Evolutionary conservation across 768 basidiomycete genomes (phyloP).

Genomic region (Rhodotorula paludigena): DNA sequence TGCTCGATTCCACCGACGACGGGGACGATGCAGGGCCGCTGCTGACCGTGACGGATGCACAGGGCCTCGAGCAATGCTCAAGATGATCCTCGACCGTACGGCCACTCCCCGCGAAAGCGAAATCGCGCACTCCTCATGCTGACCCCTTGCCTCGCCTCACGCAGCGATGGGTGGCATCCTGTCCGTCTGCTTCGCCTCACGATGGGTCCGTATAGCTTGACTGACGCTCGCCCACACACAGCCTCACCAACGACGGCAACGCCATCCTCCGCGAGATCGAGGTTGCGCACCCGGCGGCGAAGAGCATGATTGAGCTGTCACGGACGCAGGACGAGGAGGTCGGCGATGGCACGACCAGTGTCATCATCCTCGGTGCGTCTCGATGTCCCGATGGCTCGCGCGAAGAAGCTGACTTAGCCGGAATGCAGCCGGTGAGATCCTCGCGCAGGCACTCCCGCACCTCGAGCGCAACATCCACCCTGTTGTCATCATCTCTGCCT

Average conservation of each 20-base stretch:
- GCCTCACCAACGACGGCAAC: conserved; percentile 97
- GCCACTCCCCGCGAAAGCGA: too few species aligned
- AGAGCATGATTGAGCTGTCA: conserved; percentile 98
- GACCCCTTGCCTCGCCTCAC: neutral
- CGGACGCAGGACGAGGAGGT: conserved; percentile 98
- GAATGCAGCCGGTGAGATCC: conserved; percentile 80
- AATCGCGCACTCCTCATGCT: neutral
- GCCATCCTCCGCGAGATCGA: conserved; percentile 97
- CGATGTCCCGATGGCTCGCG: neutral
- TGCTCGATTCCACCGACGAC: neutral
- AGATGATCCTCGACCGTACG: conserved; percentile 93
- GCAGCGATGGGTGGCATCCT: conserved; percentile 86
- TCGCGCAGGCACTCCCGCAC: conserved; percentile 86
- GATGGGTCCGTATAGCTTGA: accelerated
- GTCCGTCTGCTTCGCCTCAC: conserved; percentile 50
- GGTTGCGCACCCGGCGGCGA: conserved; percentile 96
- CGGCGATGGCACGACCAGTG: conserved; percentile 95
- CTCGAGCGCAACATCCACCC: conserved; percentile 97
- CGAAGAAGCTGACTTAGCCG: neutral
- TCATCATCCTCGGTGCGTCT: conserved; percentile 83
- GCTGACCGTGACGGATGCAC: neutral
- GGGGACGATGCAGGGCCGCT: neutral
- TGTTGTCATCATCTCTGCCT: conserved; percentile 96
- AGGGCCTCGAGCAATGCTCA: conserved; percentile 92
- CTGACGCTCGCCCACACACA: conserved; percentile 46